phyloP scores from a whole-genome alignment of 345 rosid species.

The Citrus maxima region DNA sequence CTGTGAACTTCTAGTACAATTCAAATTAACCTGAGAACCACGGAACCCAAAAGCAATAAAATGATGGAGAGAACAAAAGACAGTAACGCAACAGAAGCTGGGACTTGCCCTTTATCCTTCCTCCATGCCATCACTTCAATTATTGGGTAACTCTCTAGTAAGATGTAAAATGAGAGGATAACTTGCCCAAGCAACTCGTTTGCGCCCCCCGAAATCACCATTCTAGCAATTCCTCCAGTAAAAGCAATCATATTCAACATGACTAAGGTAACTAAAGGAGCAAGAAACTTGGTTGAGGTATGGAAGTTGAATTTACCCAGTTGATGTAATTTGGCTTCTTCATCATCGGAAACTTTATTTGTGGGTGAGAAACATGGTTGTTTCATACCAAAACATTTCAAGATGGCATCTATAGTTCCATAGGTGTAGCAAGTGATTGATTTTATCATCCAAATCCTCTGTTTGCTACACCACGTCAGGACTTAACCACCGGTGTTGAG shows the following conservation, averaged over 20 bases:
- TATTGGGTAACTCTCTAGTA: constrained; percentile 21
- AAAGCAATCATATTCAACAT: constrained; percentile 18
- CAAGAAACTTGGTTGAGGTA: constrained; percentile 6
- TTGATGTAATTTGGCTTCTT: constrained; percentile 10
- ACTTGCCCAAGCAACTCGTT: constrained; percentile 20
- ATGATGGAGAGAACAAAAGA: neutral
- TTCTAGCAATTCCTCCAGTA: constrained; percentile 14
- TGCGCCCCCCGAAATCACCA: neutral
- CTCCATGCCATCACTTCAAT: constrained; percentile 24
- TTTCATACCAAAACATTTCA: constrained; percentile 11
- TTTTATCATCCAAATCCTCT: constrained; percentile 15
- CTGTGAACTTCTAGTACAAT: neutral
- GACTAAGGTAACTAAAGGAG: constrained; percentile 18
- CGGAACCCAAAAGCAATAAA: constrained; percentile 7
- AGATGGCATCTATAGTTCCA: neutral
- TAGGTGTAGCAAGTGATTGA: constrained; percentile 13
- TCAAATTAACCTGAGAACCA: neutral
- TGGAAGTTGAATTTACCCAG: constrained; percentile 24
- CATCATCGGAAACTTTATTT: constrained; percentile 17
- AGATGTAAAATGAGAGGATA: constrained; percentile 21
- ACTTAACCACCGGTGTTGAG: neutral
- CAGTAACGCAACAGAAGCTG: neutral
- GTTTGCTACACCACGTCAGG: neutral
- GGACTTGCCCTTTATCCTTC: constrained; percentile 24
- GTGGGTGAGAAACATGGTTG: constrained; percentile 20